phyloP scores from a whole-genome alignment of 2,329 filamentous ascomycete species.

The Aspergillus sp. region DNA sequence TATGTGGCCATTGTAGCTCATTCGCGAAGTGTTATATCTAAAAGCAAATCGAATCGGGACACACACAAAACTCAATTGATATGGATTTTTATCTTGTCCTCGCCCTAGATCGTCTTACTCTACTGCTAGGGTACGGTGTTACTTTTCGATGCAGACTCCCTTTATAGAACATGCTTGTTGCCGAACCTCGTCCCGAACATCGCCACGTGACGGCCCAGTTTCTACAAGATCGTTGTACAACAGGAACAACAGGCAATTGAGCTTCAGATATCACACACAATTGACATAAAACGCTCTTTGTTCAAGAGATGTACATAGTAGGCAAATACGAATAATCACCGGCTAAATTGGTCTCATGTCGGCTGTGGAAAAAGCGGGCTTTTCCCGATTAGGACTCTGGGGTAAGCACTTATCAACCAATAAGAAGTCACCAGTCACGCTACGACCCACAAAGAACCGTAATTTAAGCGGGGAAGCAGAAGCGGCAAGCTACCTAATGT shows the following conservation, averaged over 20 bases:
- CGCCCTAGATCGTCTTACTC: too few species aligned
- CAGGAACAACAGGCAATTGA: too few species aligned
- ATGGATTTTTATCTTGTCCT: too few species aligned
- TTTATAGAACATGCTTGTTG: background rate
- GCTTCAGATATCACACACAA: background rate
- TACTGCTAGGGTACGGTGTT: too few species aligned
- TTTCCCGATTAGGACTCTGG: background rate
- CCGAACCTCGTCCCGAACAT: background rate
- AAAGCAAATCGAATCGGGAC: too few species aligned
- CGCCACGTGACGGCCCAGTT: background rate
- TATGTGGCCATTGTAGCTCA: too few species aligned
- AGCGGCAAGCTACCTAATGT: constrained; percentile 4
- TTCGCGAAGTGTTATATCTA: too few species aligned
- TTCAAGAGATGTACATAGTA: too few species aligned
- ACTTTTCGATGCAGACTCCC: too few species aligned
- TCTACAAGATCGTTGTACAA: too few species aligned
- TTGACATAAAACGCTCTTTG: background rate
- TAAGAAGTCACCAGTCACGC: background rate
- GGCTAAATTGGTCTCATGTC: background rate
- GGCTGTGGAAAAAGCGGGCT: background rate
- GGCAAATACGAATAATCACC: too few species aligned
- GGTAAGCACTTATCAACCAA: background rate
- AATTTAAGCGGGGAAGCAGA: background rate
- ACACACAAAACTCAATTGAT: too few species aligned
- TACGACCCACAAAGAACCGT: background rate